Evolutionary conservation across 352 stramenopile species (phyloP), one percentile per base, ranked within the genome.

Genomic region (Globisporangium irregulare): DNA sequence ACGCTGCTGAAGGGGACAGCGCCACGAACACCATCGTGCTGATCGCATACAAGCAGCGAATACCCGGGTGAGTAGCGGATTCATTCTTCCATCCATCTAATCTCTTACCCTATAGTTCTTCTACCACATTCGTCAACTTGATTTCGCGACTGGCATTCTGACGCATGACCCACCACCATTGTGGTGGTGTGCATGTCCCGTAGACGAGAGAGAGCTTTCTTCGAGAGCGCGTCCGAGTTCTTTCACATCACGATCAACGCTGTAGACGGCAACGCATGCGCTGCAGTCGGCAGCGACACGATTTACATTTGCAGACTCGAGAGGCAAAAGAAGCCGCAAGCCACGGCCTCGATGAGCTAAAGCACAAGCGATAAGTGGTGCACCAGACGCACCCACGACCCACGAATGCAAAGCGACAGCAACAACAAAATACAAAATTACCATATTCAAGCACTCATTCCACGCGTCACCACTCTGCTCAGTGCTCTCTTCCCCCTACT

Each of bases 21-120:
- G 3, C 29, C n/a, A 15, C 4, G 0, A 29, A 32, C 27, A 6
- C 55, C 3, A 41, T 67, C 1, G 72, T 89, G n/a, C 73, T 85
- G 15, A 62, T 93, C 48, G 82, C 81, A 9, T 93, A 91, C 76
- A 93, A 93, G 71, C 85, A 91, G 57, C 80, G 85, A 6, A 62
- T 92, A 32, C 71, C 72, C 1, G 56, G 72, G 74, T 88, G 66
- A 67, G 74, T 78, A 61, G 20, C n/a, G 15, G 41, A n/a, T 50
- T n/a, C 41, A n/a, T 50, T n/a, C 15, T 8, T n/a, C 5, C 41
- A n/a, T 50, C 41, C 15, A 50, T 50, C 41, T 32, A 32, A 32
- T 32, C 41, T 7, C n/a, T 50, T 7, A 14, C 4, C 15, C 15
- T n/a, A 50, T 22, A 8, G n/a, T 50, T 18, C 15, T 50, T 48